These are phyloP conservation scores for Lyophyllum atratum DNA, from an alignment of 768 basidiomycete species.

Conservation along the genomic window DNA sequence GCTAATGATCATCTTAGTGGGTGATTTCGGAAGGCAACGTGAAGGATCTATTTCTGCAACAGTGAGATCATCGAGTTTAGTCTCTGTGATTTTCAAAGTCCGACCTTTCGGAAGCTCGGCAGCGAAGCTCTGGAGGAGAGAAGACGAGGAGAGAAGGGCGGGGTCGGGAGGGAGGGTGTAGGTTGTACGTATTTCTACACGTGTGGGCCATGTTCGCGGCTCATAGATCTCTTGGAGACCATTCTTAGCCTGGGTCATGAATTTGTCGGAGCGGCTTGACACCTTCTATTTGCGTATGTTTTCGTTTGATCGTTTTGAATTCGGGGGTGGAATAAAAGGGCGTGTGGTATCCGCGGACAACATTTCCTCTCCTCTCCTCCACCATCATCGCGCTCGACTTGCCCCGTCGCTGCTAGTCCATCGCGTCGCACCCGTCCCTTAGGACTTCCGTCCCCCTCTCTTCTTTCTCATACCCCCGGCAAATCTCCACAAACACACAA, in stretches of 20 bases:
- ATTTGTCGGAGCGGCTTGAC: conserved; percentile 6
- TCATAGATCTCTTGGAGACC: neutral
- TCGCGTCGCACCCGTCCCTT: conserved; percentile 14
- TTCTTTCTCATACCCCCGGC: conserved; percentile 22
- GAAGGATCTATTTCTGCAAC: neutral
- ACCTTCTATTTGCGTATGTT: conserved; percentile 24
- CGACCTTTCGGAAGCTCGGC: neutral
- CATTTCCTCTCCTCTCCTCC: conserved; percentile 22
- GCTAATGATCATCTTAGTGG: neutral
- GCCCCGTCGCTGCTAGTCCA: conserved; percentile 7
- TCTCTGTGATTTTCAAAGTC: neutral
- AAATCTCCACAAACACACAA: conserved; percentile 21
- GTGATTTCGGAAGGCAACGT: neutral
- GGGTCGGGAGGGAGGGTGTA: neutral
- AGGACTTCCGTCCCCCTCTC: conserved; percentile 28
- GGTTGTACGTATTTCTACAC: neutral
- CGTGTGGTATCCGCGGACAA: conserved; percentile 18
- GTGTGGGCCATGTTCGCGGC: neutral
- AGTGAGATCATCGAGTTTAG: neutral
- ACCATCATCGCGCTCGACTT: conserved; percentile 17
- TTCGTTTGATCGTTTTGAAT: conserved; percentile 22
- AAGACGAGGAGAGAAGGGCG: neutral
- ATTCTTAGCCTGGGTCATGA: neutral
- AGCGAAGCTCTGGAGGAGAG: neutral
- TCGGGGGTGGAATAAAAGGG: conserved; percentile 28